A percentile compares a stretch with the other conserved stretches of the same genome.
Evolutionary conservation across 345 rosid genomes (phyloP).

Genomic region (Ailanthus altissimus): DNA sequence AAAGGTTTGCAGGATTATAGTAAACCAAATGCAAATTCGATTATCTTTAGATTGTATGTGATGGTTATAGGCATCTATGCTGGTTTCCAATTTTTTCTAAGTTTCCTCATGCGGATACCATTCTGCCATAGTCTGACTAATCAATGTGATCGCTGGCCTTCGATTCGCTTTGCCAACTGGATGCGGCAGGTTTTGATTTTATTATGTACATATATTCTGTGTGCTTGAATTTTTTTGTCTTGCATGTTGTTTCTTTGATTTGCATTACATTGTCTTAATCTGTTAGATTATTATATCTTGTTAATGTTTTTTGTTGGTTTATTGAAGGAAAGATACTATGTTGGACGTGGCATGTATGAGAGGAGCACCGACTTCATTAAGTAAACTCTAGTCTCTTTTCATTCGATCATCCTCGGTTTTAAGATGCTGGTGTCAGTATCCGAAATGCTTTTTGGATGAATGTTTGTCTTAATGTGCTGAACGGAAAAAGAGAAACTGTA

Average conservation of each 20-base stretch:
- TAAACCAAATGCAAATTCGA: conserved; percentile 44
- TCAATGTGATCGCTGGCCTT: conserved; percentile 79
- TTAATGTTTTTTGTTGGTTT: conserved; percentile 20
- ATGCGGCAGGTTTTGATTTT: conserved; percentile 83
- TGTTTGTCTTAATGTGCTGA: neutral
- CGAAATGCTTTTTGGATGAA: neutral
- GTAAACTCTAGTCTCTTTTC: conserved; percentile 46
- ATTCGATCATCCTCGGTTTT: neutral
- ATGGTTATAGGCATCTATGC: conserved; percentile 79
- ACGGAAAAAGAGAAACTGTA: neutral
- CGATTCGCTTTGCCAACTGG: conserved; percentile 85
- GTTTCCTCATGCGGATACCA: conserved; percentile 91
- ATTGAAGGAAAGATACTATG: conserved; percentile 83
- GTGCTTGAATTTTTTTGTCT: conserved; percentile 9
- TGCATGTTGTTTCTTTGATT: neutral
- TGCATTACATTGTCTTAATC: neutral
- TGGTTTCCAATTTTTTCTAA: conserved; percentile 71
- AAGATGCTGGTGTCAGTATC: neutral
- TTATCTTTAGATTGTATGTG: conserved; percentile 62
- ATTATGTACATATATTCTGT: neutral
- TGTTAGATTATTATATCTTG: neutral
- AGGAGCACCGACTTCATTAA: conserved; percentile 76
- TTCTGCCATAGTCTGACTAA: conserved; percentile 72
- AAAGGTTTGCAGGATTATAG: conserved; percentile 63
- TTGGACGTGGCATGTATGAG: conserved; percentile 98